Evolutionary conservation across 164 flowering plant species (phyloP).

Genomic region (Litsea cubeba): DNA sequence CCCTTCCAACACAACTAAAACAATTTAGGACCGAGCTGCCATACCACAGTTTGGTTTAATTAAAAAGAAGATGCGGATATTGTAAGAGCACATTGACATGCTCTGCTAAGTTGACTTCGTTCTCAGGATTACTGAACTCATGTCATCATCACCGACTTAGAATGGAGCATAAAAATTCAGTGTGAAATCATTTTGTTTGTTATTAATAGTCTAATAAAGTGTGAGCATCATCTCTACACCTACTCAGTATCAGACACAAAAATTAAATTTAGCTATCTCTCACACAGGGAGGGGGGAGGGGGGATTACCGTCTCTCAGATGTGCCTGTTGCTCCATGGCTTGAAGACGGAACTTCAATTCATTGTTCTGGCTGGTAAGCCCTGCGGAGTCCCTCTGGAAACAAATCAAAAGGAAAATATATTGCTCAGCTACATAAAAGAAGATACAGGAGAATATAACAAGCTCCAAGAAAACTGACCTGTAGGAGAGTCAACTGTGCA

Average conservation of each 20-base stretch:
- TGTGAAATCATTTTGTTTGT: background rate
- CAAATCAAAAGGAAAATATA: background rate
- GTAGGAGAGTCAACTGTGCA: slow-evolving; percentile 86
- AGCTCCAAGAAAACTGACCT: slow-evolving; percentile 41
- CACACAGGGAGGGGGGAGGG: background rate
- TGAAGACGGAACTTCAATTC: slow-evolving; percentile 61
- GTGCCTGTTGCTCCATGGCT: slow-evolving; percentile 66
- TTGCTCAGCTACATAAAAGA: background rate
- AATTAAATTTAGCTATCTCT: background rate
- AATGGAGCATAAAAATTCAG: background rate
- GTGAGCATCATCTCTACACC: background rate
- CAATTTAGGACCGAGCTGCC: background rate
- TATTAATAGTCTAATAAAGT: no score
- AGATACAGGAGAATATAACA: background rate
- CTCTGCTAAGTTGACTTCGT: background rate
- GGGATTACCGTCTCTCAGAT: slow-evolving; percentile 47
- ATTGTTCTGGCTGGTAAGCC: slow-evolving; percentile 48
- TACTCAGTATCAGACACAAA: background rate
- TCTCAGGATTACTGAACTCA: background rate
- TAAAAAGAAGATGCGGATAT: background rate
- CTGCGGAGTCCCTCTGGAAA: slow-evolving; percentile 51
- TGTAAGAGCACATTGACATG: no score
- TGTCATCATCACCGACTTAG: no score
- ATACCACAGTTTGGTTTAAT: background rate
- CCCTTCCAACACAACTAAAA: no score